phyloP scores from a whole-genome alignment of 108 stramenopile species.

The Nitzschia inconspicua region DNA sequence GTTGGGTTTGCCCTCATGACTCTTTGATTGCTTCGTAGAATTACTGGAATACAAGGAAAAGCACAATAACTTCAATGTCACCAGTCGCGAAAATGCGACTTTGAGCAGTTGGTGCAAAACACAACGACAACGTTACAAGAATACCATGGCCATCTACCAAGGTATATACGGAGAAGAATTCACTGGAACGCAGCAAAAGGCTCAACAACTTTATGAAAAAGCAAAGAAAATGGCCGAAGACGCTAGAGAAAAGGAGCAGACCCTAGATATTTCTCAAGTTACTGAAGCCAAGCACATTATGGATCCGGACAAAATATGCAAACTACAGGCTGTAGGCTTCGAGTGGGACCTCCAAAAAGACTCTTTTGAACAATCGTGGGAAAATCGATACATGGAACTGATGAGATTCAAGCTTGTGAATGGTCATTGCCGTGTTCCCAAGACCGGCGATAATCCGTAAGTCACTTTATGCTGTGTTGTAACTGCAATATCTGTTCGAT shows the following conservation, averaged over 20 bases:
- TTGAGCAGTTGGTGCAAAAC: constrained; percentile 1
- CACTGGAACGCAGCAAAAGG: neutral
- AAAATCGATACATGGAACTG: constrained; percentile 7
- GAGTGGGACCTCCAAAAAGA: constrained; percentile 8
- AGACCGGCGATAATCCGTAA: constrained; percentile 13
- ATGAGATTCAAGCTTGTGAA: constrained; percentile 14
- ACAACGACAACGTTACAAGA: constrained; percentile 1
- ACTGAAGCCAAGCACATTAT: constrained; percentile 1
- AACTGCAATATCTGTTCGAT: too few species aligned
- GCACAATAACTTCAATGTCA: neutral
- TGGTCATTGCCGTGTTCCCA: constrained; percentile 35
- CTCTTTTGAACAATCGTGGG: neutral
- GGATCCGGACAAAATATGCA: neutral
- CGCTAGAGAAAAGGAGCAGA: neutral
- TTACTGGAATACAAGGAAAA: neutral
- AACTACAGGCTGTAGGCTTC: neutral
- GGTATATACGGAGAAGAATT: constrained; percentile 1
- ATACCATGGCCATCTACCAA: constrained; percentile 3
- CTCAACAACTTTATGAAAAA: neutral
- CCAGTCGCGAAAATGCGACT: neutral
- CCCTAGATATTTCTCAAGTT: neutral
- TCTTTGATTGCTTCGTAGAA: too few species aligned
- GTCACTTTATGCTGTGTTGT: too few species aligned
- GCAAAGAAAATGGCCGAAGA: neutral
- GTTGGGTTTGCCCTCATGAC: too few species aligned